phyloP scores from a whole-genome alignment of 768 basidiomycete genomes.

The Leucosporidium scottii region DNA sequence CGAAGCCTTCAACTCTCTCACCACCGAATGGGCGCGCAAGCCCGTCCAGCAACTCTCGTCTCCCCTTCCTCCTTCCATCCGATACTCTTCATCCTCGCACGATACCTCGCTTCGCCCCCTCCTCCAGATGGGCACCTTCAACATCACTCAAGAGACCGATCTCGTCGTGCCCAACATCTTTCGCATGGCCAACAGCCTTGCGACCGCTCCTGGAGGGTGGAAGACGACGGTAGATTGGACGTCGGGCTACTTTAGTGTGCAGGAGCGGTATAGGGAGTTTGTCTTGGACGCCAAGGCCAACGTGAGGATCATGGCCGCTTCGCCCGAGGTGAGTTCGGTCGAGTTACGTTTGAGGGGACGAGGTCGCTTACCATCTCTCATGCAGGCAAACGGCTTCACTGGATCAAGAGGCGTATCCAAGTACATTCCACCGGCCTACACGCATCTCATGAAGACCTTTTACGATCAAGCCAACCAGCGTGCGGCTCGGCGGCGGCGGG shows the following conservation, averaged over 20 bases:
- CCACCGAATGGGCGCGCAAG: conserved; percentile 1
- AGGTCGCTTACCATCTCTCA: neutral
- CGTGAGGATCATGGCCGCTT: conserved; percentile 72
- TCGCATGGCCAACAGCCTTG: conserved; percentile 37
- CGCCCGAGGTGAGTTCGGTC: conserved; percentile 60
- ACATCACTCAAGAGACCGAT: conserved; percentile 33
- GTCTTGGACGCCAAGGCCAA: conserved; percentile 51
- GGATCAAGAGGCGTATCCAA: conserved; percentile 82
- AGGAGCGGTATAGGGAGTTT: conserved; percentile 66
- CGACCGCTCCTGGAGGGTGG: conserved; percentile 29
- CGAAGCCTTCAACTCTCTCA: conserved; percentile 1
- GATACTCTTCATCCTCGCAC: conserved; percentile 55
- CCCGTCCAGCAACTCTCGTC: neutral
- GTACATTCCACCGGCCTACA: conserved; percentile 92
- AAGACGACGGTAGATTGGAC: conserved; percentile 62
- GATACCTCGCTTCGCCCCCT: conserved; percentile 39
- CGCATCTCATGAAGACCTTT: conserved; percentile 75
- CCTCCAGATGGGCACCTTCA: conserved; percentile 35
- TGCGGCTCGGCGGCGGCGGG: conserved; percentile 25
- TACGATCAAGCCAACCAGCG: conserved; percentile 41
- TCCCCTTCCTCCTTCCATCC: conserved; percentile 16
- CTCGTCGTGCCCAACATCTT: conserved; percentile 41
- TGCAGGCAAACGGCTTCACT: conserved; percentile 90
- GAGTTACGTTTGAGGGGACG: no score
- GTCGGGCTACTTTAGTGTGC: conserved; percentile 89